Conservation (phyloP, 257 asterid species). For the Vinca minor region DNA sequence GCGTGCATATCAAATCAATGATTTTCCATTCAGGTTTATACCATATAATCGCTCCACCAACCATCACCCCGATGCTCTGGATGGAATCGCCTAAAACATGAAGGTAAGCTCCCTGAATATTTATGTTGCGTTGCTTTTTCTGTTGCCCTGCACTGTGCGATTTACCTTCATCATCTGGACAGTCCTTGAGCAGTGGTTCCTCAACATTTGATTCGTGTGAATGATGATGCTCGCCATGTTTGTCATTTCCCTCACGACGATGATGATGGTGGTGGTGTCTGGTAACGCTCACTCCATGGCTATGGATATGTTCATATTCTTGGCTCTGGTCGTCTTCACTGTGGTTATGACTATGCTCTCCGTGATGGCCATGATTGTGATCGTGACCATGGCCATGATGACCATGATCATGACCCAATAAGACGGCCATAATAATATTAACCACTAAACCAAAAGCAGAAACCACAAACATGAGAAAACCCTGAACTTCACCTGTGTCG, state of each 20-base stretch:
- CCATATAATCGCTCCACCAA: slow-evolving; percentile 88
- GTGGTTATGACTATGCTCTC: slow-evolving; percentile 17
- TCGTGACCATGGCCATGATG: slow-evolving; percentile 50
- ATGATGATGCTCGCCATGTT: slow-evolving; percentile 37
- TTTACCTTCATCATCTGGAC: slow-evolving; percentile 23
- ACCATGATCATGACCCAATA: slow-evolving; percentile 78
- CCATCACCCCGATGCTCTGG: slow-evolving; percentile 93
- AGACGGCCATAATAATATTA: slow-evolving; percentile 66
- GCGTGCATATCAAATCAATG: slow-evolving; percentile 75
- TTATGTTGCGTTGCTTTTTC: slow-evolving; percentile 53
- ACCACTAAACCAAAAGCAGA: slow-evolving; percentile 78
- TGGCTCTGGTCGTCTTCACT: slow-evolving; percentile 10
- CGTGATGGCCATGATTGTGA: slow-evolving; percentile 40
- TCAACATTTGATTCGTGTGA: slow-evolving; percentile 27
- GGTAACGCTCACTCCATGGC: slow-evolving; percentile 17
- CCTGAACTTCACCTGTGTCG: slow-evolving; percentile 69
- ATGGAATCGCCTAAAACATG: slow-evolving; percentile 87
- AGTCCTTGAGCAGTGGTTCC: slow-evolving; percentile 38
- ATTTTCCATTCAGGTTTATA: slow-evolving; percentile 81
- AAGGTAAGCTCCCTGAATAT: slow-evolving; percentile 89
- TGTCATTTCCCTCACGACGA: slow-evolving; percentile 36
- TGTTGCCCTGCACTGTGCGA: slow-evolving; percentile 23
- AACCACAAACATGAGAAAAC: slow-evolving; percentile 72
- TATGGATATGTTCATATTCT: slow-evolving; percentile 27
- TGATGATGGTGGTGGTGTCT: slow-evolving; percentile 22